phyloP scores from a whole-genome alignment of 805 yeast species.

The Candida gorgasii region DNA sequence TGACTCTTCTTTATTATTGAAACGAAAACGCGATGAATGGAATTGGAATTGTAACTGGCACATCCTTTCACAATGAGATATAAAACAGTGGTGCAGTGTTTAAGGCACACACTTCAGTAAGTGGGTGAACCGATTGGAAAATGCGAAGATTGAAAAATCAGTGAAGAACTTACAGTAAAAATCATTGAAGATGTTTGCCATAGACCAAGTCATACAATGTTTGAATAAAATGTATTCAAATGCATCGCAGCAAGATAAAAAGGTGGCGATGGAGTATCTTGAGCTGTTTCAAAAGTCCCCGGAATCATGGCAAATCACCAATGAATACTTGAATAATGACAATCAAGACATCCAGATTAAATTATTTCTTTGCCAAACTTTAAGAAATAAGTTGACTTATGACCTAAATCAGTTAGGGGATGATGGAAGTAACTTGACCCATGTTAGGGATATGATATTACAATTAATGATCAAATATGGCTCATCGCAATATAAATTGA shows the following conservation, averaged over 20 bases:
- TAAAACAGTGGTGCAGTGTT: no score
- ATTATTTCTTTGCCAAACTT: constrained; percentile 88
- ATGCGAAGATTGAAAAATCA: constrained; percentile 1
- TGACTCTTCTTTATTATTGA: not conserved
- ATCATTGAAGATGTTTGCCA: constrained; percentile 12
- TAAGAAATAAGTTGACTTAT: constrained; percentile 80
- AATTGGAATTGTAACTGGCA: no score
- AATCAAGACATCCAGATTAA: constrained; percentile 43
- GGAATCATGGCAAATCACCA: constrained; percentile 77
- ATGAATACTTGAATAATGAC: constrained; percentile 48
- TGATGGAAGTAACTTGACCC: constrained; percentile 51
- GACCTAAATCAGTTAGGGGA: constrained; percentile 78
- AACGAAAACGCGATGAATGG: constrained; percentile 4
- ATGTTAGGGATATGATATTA: constrained; percentile 70
- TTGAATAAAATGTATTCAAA: constrained; percentile 50
- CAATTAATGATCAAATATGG: constrained; percentile 52
- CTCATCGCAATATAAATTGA: constrained; percentile 43
- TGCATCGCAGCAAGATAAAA: constrained; percentile 46
- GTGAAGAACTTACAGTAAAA: no score
- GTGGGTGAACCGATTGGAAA: not conserved
- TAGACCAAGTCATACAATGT: constrained; percentile 42
- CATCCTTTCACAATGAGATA: no score
- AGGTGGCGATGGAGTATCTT: constrained; percentile 54
- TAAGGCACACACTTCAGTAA: no score
- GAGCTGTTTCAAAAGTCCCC: constrained; percentile 81